Base-by-base conservation (phyloP, 2,329 filamentous ascomycete species). In the Tolypocladium tropicale region DNA sequence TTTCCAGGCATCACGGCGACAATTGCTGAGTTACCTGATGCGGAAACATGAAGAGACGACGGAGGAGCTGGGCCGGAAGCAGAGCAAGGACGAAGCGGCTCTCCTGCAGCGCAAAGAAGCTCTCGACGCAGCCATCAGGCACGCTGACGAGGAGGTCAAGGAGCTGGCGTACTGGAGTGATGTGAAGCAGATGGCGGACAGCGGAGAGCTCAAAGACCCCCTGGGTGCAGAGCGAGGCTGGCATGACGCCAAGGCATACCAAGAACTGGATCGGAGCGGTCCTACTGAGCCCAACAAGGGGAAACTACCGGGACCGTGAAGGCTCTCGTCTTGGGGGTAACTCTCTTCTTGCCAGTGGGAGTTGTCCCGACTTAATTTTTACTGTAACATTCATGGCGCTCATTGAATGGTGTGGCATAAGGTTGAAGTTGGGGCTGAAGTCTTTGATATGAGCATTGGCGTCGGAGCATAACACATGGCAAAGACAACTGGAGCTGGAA, bases 161-260 rank as follows among this genome's bases (percentile, higher is more conserved):
- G 85, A 81, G 58, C 75, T 96, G 7, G 90, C 95, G 53, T 95
- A 91, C 67, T 96, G 93, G 86, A 92, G 88, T 66, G 89, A 95
- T 66, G 82, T 90, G 60, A 89, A 85, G 69, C 80, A 80, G 18
- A 84, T 90, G 72, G 81, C 85, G 0, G 76, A 78, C 60, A 72
- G 70, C 12, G 80, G 79, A 34, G 73, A 78, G 54, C 70, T 76
- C 3, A 70, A 68, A 36, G 69, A 73, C 21, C 78, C 75, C 2
- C 73, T 77, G 2, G 75, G 76, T 32, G 57, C 61, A 23, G 61
- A 68, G 25, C 66, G 68, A 54, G 68, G 66, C 48, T 69, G 69
- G 59, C 69, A 73, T 52, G 66, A 72, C 3, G 69, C 68, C 52
- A 65, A 72, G 4, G 68, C 67, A 16, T 82, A 78, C 76, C 69